phyloP scores from a whole-genome alignment of 305 asterid species.

The Fraxinus ornus region DNA sequence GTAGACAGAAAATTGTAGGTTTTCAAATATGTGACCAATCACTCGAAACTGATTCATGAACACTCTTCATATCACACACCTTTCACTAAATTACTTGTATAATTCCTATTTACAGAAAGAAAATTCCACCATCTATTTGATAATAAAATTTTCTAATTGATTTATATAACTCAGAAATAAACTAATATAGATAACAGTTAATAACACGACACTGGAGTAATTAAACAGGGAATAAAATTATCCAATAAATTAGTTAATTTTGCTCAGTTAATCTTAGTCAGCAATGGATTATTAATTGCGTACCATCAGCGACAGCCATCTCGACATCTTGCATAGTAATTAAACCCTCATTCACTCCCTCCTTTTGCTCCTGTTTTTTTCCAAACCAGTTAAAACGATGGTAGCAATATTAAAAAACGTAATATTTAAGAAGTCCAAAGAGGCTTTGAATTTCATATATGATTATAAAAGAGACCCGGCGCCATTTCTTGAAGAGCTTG shows the following conservation, averaged over 20 bases:
- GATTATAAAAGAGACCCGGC: conserved; percentile 48
- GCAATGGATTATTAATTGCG: neutral
- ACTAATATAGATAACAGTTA: neutral
- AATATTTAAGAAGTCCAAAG: neutral
- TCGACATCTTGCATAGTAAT: conserved; percentile 79
- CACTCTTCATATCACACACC: neutral
- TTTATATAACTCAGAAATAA: neutral
- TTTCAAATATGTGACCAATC: neutral
- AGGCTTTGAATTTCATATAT: neutral
- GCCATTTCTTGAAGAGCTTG: conserved; percentile 82
- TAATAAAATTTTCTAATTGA: neutral
- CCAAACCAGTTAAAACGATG: neutral
- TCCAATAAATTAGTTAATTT: neutral
- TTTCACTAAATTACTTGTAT: neutral
- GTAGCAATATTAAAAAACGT: neutral
- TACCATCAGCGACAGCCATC: conserved; percentile 76
- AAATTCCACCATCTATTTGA: neutral
- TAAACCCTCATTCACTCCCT: conserved; percentile 61
- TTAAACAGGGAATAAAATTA: neutral
- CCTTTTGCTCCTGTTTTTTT: conserved; percentile 70
- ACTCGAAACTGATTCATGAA: neutral
- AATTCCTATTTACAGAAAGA: neutral
- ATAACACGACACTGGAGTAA: neutral
- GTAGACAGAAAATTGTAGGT: neutral
- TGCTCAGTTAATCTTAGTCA: neutral